Conservation (phyloP, 1,284 basidiomycete species). For the Volvariella surrecta region DNA sequence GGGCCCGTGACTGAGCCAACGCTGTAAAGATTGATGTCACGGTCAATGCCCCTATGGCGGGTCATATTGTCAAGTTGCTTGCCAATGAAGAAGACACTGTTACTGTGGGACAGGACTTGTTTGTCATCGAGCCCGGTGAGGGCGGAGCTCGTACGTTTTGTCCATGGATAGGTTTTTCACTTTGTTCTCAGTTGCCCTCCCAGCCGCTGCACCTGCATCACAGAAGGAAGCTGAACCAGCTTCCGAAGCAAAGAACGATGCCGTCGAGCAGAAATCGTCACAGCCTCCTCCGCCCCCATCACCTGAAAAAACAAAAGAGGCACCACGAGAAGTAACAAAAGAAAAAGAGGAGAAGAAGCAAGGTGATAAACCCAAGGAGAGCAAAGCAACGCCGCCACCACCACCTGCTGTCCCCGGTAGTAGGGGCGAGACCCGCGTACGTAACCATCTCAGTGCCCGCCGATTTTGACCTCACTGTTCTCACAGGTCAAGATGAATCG, state of each 20-base stretch:
- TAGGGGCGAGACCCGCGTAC: slow-evolving; percentile 81
- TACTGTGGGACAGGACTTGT: slow-evolving; percentile 90
- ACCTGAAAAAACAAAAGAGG: slow-evolving; percentile 20
- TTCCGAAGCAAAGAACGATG: slow-evolving; percentile 19
- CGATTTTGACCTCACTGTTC: slow-evolving; percentile 3
- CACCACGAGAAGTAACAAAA: slow-evolving; percentile 27
- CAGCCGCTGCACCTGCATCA: slow-evolving; percentile 20
- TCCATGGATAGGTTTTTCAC: slow-evolving; percentile 1
- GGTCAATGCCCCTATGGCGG: slow-evolving; percentile 89
- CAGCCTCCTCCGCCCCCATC: slow-evolving; percentile 31
- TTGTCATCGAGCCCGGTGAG: slow-evolving; percentile 85
- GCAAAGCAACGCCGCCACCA: slow-evolving; percentile 19
- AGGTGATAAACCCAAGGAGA: slow-evolving; percentile 22
- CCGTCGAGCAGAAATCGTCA: slow-evolving; percentile 32
- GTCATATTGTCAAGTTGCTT: slow-evolving; percentile 83
- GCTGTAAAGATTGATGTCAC: slow-evolving; percentile 79
- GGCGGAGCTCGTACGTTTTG: slow-evolving; percentile 39
- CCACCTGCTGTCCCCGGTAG: slow-evolving; percentile 38
- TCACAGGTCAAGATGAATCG: slow-evolving; percentile 90
- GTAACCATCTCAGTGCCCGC: slow-evolving; percentile 14
- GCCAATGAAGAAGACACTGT: slow-evolving; percentile 94
- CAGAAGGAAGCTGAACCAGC: slow-evolving; percentile 20
- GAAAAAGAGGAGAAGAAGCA: slow-evolving; percentile 27
- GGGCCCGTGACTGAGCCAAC: slow-evolving; percentile 1
- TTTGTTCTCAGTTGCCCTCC: not conserved